Conservation (phyloP, 495 filamentous ascomycete genomes). For the Penicillium manginii region DNA sequence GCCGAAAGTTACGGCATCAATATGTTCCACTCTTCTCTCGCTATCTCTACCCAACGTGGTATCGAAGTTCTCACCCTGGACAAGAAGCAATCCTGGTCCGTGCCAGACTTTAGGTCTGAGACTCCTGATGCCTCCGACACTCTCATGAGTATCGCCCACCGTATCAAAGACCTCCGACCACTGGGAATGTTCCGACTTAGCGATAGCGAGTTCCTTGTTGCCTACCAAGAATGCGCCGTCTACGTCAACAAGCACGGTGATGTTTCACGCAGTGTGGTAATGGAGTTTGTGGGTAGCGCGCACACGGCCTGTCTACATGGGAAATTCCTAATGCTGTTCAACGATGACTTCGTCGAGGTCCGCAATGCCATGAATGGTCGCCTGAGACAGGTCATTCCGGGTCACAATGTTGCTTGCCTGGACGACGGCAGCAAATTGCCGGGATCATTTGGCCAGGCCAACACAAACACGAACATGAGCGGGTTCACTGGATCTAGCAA, state of each 20-base stretch:
- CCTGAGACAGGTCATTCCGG: slow-evolving; percentile 90
- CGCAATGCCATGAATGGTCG: slow-evolving; percentile 95
- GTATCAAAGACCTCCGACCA: slow-evolving; percentile 78
- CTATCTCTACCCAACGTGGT: slow-evolving; percentile 87
- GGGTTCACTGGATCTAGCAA: slow-evolving; percentile 31
- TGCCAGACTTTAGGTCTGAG: slow-evolving; percentile 75
- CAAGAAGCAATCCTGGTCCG: slow-evolving; percentile 89
- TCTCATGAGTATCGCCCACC: slow-evolving; percentile 76
- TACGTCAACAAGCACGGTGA: slow-evolving; percentile 99
- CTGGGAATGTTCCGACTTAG: slow-evolving; percentile 96
- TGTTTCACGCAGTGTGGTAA: slow-evolving; percentile 86
- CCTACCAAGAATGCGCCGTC: slow-evolving; percentile 91
- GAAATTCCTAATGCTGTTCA: slow-evolving; percentile 70
- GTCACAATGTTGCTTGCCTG: slow-evolving; percentile 81
- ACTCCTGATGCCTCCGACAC: slow-evolving; percentile 58
- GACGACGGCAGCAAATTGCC: slow-evolving; percentile 74
- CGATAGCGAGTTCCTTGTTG: slow-evolving; percentile 90
- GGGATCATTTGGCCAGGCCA: slow-evolving; percentile 39
- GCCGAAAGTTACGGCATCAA: slow-evolving; percentile 95
- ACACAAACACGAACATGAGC: slow-evolving; percentile 26
- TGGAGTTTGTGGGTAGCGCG: slow-evolving; percentile 95
- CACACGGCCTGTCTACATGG: slow-evolving; percentile 85
- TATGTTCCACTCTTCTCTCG: slow-evolving; percentile 90
- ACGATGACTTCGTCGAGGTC: slow-evolving; percentile 95
- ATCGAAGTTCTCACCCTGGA: slow-evolving; percentile 96